Base-by-base conservation (phyloP, 225 moss, liverwort and hornwort species). In the Pleurozium schreberi region DNA sequence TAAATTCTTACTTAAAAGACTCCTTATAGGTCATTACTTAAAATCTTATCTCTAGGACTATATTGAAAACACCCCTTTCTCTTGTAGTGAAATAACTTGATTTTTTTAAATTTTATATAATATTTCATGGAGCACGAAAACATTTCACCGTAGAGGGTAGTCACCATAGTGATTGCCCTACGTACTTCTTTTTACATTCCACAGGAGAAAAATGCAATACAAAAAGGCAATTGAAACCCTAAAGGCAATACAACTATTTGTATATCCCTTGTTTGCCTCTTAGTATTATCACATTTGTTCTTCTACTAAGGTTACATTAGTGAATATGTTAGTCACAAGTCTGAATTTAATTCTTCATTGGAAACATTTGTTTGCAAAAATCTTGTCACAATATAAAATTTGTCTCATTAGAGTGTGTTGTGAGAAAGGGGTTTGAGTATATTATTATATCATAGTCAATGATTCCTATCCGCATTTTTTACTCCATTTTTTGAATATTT, bases 161-260 rank as follows among this genome's bases (percentile, higher is more conserved):
- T n/a, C 22, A 67, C 21, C 0, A 22, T 2, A 1, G 12, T 38
- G 38, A 38, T 21, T 67, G n/a, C 0, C 1, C 0, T 3, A 66
- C 6, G 20, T 38, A 19, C 38, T 67, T 38, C 6, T 20, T 67
- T 3, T 67, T 67, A 38, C 21, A 12, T 21, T n/a, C 12, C 12
- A 12, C 1, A 12, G 21, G n/a, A 21, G 12, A 19, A 67, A 67
- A 67, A 67, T 4, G 38, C 4, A 67, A 67, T 38, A 21, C 6
- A 0, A 38, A 67, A 67, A 67, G 5, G 34, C 33, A 34, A 18
- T n/a, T n/a, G n/a, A n/a, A n/a, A 63, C 12, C 8, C 8, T 65
- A 18, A 34, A 36, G 1, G 21, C 38, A 40, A 23, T 6, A 40
- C 40, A 69, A 69, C 25, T 69, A 23, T 40, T 13, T 8, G 22